phyloP scores from a whole-genome alignment of 2,329 filamentous ascomycete species.

The Simplicillium sp. region DNA sequence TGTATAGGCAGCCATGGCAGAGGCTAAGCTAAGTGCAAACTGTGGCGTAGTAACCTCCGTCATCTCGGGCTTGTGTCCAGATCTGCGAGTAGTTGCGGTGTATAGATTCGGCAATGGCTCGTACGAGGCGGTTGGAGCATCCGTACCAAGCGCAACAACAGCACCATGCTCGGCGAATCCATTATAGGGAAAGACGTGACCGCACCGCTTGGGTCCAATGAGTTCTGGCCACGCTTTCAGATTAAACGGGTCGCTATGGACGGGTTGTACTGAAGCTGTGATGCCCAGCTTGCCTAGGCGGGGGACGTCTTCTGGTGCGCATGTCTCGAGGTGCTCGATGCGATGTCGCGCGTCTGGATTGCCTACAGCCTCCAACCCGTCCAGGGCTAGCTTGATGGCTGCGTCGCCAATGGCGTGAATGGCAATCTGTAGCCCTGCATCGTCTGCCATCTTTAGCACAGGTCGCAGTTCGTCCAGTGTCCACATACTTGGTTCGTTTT shows the following conservation, averaged over 20 bases:
- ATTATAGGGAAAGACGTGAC: slow-evolving; percentile 48
- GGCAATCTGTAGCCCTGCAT: slow-evolving; percentile 46
- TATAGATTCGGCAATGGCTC: slow-evolving; percentile 41
- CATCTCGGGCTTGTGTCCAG: slow-evolving; percentile 31
- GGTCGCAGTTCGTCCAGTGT: slow-evolving; percentile 38
- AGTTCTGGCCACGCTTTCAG: slow-evolving; percentile 45
- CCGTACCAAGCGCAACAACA: slow-evolving; percentile 40
- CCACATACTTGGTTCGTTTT: slow-evolving; percentile 42
- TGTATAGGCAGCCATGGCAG: slow-evolving; percentile 40
- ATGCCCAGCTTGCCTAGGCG: slow-evolving; percentile 47
- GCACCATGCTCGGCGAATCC: slow-evolving; percentile 45
- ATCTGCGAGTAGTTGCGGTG: slow-evolving; percentile 42
- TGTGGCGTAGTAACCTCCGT: slow-evolving; percentile 34
- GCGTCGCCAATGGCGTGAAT: slow-evolving; percentile 55
- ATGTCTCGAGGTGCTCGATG: slow-evolving; percentile 54
- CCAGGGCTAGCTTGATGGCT: slow-evolving; percentile 46
- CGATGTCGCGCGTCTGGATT: slow-evolving; percentile 41
- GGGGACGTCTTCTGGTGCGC: slow-evolving; percentile 41
- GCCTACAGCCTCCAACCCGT: slow-evolving; percentile 34
- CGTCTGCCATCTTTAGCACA: slow-evolving; percentile 41
- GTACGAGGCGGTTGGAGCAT: slow-evolving; percentile 46
- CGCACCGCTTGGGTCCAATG: slow-evolving; percentile 39
- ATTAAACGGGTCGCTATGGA: slow-evolving; percentile 47
- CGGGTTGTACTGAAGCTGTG: slow-evolving; percentile 46
- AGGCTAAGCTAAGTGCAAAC: slow-evolving; percentile 36